These are phyloP conservation scores for Penicillium sp. DNA, from an alignment of 2,329 filamentous ascomycete genomes.

Conservation along the genomic window DNA sequence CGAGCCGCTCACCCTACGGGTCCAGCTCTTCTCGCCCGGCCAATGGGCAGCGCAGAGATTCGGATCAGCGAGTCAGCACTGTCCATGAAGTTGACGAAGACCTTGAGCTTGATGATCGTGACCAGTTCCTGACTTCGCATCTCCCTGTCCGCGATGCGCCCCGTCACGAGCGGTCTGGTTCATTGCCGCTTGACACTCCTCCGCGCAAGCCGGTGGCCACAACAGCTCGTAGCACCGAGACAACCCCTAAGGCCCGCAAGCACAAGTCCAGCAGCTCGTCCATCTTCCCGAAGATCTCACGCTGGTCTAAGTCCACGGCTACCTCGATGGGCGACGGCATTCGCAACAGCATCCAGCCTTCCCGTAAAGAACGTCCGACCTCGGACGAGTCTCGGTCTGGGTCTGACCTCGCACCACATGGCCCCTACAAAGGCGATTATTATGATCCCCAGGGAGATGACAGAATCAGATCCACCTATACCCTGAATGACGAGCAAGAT, in stretches of 20 bases:
- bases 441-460: conserved; percentile 48
- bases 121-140: conserved; percentile 53
- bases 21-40: conserved; percentile 51
- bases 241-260: conserved; percentile 76
- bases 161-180: conserved; percentile 40
- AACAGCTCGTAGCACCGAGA: conserved; percentile 66
- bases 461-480: conserved; percentile 42
- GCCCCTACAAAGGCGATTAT: conserved; percentile 52
- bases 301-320: conserved; percentile 95
- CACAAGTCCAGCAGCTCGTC: conserved; percentile 83
- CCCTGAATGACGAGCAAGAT: conserved; percentile 38
- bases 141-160: conserved; percentile 56
- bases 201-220: conserved; percentile 41
- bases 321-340: conserved; percentile 81
- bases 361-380: conserved; percentile 60
- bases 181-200: conserved; percentile 45
- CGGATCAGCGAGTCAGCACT: conserved; percentile 83
- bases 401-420: conserved; percentile 66
- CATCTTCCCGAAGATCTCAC: conserved; percentile 85
- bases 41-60: conserved; percentile 51
- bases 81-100: conserved; percentile 77
- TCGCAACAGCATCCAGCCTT: conserved; percentile 57
- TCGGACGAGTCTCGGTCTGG: conserved; percentile 69
- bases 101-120: conserved; percentile 51
- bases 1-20: conserved; percentile 70